Base-by-base conservation (phyloP, 2,329 filamentous ascomycete genomes). In the Verticillium dahliae region DNA sequence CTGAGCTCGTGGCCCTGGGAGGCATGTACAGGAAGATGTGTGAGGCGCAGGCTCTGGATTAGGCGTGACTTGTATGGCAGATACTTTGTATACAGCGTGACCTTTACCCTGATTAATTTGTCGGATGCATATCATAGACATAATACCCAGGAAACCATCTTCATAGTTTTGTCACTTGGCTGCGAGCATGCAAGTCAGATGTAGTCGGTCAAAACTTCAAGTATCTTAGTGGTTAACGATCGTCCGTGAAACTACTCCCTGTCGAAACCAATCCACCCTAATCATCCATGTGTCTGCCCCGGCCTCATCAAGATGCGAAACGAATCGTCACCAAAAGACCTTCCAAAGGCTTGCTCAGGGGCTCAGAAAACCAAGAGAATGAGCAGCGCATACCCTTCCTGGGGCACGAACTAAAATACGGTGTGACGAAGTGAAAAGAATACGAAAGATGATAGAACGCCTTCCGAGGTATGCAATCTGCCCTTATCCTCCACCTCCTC, bases 1-100 rank as follows among this genome's bases (percentile, higher is more conserved):
- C 78, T 5, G 84, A 87, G 67, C 73, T 89, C 65, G 74, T 89
- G 39, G 72, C 71, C 9, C 70, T 67, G 64, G 74, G 74, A 35
- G 81, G 81, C 0, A 67, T 80, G 59, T 85, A 85, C 67, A 79
- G 78, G 66, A 76, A 82, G 63, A 84, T 85, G 82, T 80, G 81
- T 45, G 69, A 79, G 69, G 74, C 74, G 1, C 76, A 80, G 64
- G 76, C 73, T 33, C 66, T 78, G 13, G 76, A 78, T 58, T 70
- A 73, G 11, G 13, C n/a, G 11, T 35, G 35, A 37, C 9, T 37
- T 37, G 35, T 37, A 37, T 37, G 27, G 27, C 27, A 27, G 27
- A 4, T 27, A 27, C 27, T 4, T 27, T 27, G 27, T 27, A 27
- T 27, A 27, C 27, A 13, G 15, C 39, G 7, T 45, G 37, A 14